Conservation (phyloP, 2,329 filamentous ascomycete species). For the Penicillium sp. region DNA sequence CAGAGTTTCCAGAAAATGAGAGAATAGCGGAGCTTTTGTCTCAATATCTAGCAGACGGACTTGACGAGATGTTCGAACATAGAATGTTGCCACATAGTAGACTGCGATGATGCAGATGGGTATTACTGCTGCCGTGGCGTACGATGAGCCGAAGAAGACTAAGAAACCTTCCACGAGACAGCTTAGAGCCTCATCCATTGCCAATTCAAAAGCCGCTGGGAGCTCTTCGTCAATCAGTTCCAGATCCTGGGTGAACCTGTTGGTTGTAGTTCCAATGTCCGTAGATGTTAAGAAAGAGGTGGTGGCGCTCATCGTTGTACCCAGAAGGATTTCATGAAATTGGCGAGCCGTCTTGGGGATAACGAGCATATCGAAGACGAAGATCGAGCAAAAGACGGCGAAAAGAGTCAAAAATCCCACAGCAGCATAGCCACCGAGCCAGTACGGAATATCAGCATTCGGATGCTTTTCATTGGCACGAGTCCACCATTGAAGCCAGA, state of each 20-base stretch:
- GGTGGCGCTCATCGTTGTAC: conserved; percentile 24
- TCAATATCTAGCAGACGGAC: conserved; percentile 43
- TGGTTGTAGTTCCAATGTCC: conserved; percentile 20
- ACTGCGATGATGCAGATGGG: conserved; percentile 40
- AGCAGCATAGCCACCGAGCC: conserved; percentile 25
- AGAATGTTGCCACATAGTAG: conserved; percentile 48
- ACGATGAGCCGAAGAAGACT: conserved; percentile 43
- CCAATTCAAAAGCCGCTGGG: conserved; percentile 24
- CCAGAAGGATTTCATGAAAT: conserved; percentile 23
- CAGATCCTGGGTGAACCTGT: conserved; percentile 35
- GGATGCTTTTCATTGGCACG: conserved; percentile 21
- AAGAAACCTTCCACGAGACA: conserved; percentile 32
- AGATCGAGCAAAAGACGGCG: not conserved
- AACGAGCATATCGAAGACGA: conserved; percentile 20
- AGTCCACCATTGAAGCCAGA: conserved; percentile 31
- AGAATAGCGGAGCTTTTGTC: conserved; percentile 47
- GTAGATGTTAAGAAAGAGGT: conserved; percentile 30
- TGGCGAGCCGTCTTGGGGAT: conserved; percentile 18
- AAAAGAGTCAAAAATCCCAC: conserved; percentile 20
- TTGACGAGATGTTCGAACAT: conserved; percentile 52
- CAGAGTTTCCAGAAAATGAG: conserved; percentile 54
- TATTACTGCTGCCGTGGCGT: conserved; percentile 37
- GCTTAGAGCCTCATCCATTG: conserved; percentile 15
- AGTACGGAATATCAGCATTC: conserved; percentile 22
- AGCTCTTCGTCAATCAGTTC: conserved; percentile 31